Conservation (phyloP, 2,329 filamentous ascomycete genomes). For the Paecilomyces fulvus region DNA sequence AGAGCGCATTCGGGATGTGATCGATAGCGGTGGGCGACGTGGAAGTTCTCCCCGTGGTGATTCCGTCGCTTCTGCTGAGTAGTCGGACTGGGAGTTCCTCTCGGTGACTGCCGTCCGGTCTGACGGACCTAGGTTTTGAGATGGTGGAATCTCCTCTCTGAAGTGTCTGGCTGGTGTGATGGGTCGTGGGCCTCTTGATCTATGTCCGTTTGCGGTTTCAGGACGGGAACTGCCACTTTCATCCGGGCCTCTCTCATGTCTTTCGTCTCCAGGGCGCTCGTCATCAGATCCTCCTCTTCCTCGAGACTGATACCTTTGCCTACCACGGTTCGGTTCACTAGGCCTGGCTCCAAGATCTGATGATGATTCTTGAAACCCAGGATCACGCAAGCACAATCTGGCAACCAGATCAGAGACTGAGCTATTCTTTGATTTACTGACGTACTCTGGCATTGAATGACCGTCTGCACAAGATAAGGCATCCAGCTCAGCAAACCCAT, state of each 20-base stretch:
- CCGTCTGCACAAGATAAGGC: neutral
- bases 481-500: neutral
- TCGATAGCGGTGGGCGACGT: neutral
- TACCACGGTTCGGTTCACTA: neutral
- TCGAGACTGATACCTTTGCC: neutral
- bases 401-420: neutral
- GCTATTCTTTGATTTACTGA: neutral
- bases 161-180: neutral
- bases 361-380: neutral
- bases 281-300: neutral
- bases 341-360: neutral
- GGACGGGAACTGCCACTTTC: neutral
- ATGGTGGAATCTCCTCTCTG: neutral
- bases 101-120: neutral
- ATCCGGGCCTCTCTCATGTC: neutral
- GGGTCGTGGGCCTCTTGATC: neutral
- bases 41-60: neutral
- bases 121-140: neutral
- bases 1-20: neutral
- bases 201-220: neutral
- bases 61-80: neutral
- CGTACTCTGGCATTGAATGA: constrained; percentile 5
- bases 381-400: neutral
- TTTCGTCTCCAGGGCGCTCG: too few relatives aligned
- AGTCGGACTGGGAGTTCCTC: neutral